Evolutionary conservation across 2,329 filamentous ascomycete species (phyloP), one percentile per base, ranked within the genome.

Genomic region (Bipolaris cookei): DNA sequence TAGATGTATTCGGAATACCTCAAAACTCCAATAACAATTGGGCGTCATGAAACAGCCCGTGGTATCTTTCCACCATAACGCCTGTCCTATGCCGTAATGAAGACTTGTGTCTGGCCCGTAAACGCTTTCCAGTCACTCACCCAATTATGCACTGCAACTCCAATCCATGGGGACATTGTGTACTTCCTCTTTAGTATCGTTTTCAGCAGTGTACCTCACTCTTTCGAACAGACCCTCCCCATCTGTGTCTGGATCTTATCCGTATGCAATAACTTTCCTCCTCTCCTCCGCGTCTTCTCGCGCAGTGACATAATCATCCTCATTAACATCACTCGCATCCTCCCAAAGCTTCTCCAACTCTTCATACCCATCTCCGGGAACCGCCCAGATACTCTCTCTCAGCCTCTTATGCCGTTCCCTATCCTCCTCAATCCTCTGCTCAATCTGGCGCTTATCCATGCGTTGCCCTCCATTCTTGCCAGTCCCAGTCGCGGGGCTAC

Each of bases 401-500:
- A 94, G 81, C 41, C 94, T 82, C 82, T 99, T 99, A 77, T 99
- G 96, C 41, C 95, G 83, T 76, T 99, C 95, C 3, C 95, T 83
- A 76, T 99, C 95, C 78, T 99, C 96, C 68, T 99, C 96, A 62
- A 99, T 97, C 38, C 95, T 84, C 80, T 98, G 93, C 78, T 98
- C 93, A 51, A 97, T 90, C 78, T 97, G 91, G 54, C 90, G 85
- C 78, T 94, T 95, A 70, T 97, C 91, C 49, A 95, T 75, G 49
- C 83, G 80, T 42, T 81, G 76, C 8, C 69, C 70, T 3, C 80
- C 80, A 51, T 78, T 79, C 43, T 37, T 59, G 18, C 34, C 35
- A 14, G 45, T 14, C 14, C 28, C 28, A 30, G 34, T 62, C 34
- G 58, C 58, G 6, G 61, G 69, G 55, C 67, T 58, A 51, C 53